Percentiles rank a stretch among this genome's conserved stretches.
These are phyloP conservation scores for Raffaelea ambrosiae DNA, from an alignment of 2,329 filamentous ascomycete species.

Conservation along the genomic window DNA sequence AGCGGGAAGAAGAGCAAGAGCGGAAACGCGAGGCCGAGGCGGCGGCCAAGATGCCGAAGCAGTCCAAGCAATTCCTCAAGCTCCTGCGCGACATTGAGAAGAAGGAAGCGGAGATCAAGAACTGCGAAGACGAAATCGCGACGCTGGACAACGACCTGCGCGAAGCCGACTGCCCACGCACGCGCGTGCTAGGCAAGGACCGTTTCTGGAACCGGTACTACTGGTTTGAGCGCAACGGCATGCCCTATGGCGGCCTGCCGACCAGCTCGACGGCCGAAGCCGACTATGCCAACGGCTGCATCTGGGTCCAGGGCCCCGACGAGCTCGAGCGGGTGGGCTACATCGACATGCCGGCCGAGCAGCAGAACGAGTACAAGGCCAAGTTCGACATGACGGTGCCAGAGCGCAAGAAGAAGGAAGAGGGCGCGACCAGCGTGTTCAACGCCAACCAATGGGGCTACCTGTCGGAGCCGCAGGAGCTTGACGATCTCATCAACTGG, in stretches of 20 bases:
- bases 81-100: constrained; percentile 83
- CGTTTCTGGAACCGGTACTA: constrained; percentile 98
- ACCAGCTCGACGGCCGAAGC: constrained; percentile 80
- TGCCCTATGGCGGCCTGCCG: constrained; percentile 87
- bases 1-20: constrained; percentile 60
- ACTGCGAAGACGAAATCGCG: constrained; percentile 78
- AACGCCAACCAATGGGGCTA: constrained; percentile 84
- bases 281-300: constrained; percentile 83
- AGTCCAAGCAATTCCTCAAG: constrained; percentile 82
- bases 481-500: constrained; percentile 79
- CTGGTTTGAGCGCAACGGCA: constrained; percentile 98
- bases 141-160: constrained; percentile 85
- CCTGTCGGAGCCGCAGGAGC: constrained; percentile 68
- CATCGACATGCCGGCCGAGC: constrained; percentile 65
- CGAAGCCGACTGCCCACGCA: constrained; percentile 87
- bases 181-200: constrained; percentile 83
- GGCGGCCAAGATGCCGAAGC: constrained; percentile 59
- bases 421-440: constrained; percentile 70
- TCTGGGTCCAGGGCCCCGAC: constrained; percentile 95
- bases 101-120: constrained; percentile 69
- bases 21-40: constrained; percentile 59
- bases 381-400: constrained; percentile 75
- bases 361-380: constrained; percentile 65
- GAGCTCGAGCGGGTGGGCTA: constrained; percentile 80
- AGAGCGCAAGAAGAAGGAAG: constrained; percentile 77